Conservation (phyloP, 106 monocot genomes). For the Gastrodia elata region DNA sequence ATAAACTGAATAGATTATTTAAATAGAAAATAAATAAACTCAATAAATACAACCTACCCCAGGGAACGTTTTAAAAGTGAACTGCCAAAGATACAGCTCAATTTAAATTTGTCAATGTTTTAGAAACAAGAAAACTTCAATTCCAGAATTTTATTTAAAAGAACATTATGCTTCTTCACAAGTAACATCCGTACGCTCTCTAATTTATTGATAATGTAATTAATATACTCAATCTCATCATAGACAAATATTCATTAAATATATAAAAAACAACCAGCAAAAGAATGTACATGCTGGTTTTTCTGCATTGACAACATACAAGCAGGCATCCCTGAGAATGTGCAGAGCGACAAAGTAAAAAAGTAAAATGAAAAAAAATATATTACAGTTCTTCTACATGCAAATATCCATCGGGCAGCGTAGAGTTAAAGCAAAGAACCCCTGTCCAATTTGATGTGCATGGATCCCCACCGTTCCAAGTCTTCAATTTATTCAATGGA, state of each 20-base stretch:
- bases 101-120: background rate
- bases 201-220: background rate
- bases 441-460: constrained; percentile 67
- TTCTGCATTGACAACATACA: background rate
- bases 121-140: background rate
- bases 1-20: background rate
- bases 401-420: constrained; percentile 52
- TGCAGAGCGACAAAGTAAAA: background rate
- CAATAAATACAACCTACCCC: background rate
- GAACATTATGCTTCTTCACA: background rate
- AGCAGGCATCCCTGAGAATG: background rate
- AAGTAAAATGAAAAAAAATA: constrained; percentile 2
- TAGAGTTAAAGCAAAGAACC: constrained; percentile 66
- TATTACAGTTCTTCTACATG: constrained; percentile 80
- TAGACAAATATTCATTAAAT: background rate
- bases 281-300: background rate
- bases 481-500: constrained; percentile 28
- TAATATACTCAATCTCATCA: background rate
- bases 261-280: background rate
- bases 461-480: constrained; percentile 70
- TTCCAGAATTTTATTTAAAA: constrained; percentile 1
- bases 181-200: background rate
- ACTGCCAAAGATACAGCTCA: background rate
- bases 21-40: background rate
- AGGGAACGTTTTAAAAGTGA: background rate